These are phyloP conservation scores for Candida gigantensis DNA, from an alignment of 1,139 yeast species.

Conservation along the genomic window DNA sequence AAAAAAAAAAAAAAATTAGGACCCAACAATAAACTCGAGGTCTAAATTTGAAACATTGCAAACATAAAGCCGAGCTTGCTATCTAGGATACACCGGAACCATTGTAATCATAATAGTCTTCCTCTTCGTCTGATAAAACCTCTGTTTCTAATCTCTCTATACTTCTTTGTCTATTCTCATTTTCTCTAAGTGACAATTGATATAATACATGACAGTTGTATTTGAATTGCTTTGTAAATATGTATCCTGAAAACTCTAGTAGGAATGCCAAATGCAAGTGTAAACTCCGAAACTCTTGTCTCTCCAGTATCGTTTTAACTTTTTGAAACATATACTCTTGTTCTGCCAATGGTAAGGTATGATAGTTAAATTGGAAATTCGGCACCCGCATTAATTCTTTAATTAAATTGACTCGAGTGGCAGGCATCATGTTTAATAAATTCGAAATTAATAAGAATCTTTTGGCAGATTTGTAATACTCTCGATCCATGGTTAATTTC, in stretches of 20 bases:
- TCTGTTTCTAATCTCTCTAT: conserved; percentile 1
- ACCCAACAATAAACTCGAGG: too few relatives aligned
- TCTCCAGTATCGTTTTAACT: conserved; percentile 1
- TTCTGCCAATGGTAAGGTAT: conserved; percentile 37
- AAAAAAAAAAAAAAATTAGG: too few relatives aligned
- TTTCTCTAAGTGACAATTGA: conserved; percentile 1
- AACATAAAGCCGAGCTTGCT: too few relatives aligned
- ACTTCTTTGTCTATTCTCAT: conserved; percentile 1
- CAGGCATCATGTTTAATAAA: conserved; percentile 7
- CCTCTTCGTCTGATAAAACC: background rate
- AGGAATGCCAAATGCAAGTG: conserved; percentile 2
- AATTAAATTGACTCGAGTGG: conserved; percentile 5
- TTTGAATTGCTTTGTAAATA: conserved; percentile 8
- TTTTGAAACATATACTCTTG: conserved; percentile 32
- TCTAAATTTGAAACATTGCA: too few relatives aligned
- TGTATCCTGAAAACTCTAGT: conserved; percentile 10
- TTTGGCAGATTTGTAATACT: conserved; percentile 9
- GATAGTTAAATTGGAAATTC: conserved; percentile 24
- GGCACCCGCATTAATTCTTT: conserved; percentile 2
- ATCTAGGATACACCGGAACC: conserved; percentile 1
- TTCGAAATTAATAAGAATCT: conserved; percentile 9
- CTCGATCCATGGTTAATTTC: conserved; percentile 9
- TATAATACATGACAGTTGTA: conserved; percentile 8
- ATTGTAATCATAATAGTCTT: background rate
- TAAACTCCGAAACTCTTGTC: background rate